These are phyloP conservation scores for Colletotrichum graminicola DNA, from an alignment of 2,329 filamentous ascomycete species.

Conservation along the genomic window DNA sequence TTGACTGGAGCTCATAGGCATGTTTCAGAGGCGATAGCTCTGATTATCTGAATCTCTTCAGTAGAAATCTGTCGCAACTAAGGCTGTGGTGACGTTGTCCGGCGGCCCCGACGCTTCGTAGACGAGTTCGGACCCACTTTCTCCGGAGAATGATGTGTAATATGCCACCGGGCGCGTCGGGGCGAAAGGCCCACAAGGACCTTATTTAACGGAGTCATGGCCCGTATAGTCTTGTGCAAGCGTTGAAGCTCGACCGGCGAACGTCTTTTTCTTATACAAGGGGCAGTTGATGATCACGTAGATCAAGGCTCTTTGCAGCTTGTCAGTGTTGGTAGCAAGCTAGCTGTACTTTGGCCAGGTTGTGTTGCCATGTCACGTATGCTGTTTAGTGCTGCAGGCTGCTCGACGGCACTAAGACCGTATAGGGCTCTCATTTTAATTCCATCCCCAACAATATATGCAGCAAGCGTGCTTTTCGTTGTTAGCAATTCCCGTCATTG, in stretches of 20 bases:
- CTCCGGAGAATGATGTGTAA: not conserved
- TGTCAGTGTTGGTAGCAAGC: not conserved
- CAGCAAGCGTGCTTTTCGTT: not conserved
- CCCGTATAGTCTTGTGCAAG: not conserved
- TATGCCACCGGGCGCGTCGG: constrained; percentile 9
- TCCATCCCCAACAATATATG: too few species aligned
- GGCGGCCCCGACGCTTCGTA: not conserved
- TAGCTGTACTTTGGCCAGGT: not conserved
- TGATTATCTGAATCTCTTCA: accelerated
- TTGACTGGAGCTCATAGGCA: not conserved
- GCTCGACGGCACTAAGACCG: not conserved
- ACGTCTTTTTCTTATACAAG: not conserved
- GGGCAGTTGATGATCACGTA: not conserved
- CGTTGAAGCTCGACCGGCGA: not conserved
- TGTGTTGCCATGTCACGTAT: not conserved
- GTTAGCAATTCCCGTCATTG: not conserved
- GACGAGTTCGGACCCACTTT: not conserved
- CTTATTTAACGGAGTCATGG: constrained; percentile 17
- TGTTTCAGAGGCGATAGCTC: too few species aligned
- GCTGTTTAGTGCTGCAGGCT: too few species aligned
- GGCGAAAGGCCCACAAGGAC: constrained; percentile 13
- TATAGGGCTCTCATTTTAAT: not conserved
- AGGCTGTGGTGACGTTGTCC: not conserved
- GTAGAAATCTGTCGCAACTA: too few species aligned
- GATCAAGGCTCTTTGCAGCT: not conserved